Evolutionary conservation across 441 rosid species (phyloP).

Genomic region (Bocquillonia castaneifolia): DNA sequence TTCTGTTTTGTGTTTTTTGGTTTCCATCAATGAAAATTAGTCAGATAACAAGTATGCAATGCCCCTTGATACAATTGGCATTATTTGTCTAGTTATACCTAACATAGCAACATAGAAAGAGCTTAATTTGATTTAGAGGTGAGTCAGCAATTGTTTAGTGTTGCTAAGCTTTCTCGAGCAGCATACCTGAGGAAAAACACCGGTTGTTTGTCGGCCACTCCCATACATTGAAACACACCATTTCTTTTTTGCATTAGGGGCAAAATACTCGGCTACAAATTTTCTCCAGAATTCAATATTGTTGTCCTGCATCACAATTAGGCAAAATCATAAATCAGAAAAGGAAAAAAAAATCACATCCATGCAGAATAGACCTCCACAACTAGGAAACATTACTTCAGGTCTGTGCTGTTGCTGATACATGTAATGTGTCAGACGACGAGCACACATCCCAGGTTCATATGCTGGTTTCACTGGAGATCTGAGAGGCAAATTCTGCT

Average conservation of each 20-base stretch:
- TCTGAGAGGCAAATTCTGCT: slow-evolving; percentile 68
- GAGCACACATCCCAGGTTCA: slow-evolving; percentile 95
- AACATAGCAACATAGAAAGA: slow-evolving; percentile 7
- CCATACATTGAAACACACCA: slow-evolving; percentile 93
- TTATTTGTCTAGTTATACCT: slow-evolving; percentile 9
- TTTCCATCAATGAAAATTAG: no score
- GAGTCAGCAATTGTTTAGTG: not conserved
- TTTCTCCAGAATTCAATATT: slow-evolving; percentile 83
- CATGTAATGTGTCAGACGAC: slow-evolving; percentile 85
- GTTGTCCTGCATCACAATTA: slow-evolving; percentile 53
- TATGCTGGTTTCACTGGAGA: slow-evolving; percentile 64
- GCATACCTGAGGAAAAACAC: slow-evolving; percentile 78
- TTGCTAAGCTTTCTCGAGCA: slow-evolving; percentile 21
- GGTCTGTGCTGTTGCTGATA: slow-evolving; percentile 96
- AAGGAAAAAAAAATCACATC: not conserved
- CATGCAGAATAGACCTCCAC: not conserved
- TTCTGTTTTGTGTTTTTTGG: no score
- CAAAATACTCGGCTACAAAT: slow-evolving; percentile 68
- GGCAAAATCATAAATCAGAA: slow-evolving; percentile 7
- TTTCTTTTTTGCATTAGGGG: slow-evolving; percentile 69
- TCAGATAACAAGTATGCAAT: no score
- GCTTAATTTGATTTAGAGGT: slow-evolving; percentile 1
- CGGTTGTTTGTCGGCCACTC: slow-evolving; percentile 65
- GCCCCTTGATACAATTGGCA: slow-evolving; percentile 10
- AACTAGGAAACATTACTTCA: slow-evolving; percentile 49